These are phyloP conservation scores for Strigomonas culicis DNA, from an alignment of 208 protist genomes.

Conservation along the genomic window DNA sequence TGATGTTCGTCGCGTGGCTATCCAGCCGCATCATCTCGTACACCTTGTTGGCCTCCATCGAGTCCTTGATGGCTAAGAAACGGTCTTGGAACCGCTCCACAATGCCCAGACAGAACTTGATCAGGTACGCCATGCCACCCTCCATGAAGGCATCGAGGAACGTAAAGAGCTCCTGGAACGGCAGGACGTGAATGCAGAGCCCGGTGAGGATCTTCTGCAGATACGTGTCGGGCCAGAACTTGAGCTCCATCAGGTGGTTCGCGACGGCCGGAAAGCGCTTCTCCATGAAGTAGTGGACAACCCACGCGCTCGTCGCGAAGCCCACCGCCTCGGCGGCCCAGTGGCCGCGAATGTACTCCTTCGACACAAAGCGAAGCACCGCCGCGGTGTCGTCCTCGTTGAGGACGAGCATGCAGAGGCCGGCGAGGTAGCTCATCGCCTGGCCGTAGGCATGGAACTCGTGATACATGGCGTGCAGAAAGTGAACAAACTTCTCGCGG, in stretches of 20 bases:
- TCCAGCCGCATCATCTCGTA: slow-evolving; percentile 91
- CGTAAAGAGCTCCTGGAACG: slow-evolving; percentile 75
- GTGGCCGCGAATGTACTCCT: slow-evolving; percentile 77
- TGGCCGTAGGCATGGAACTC: slow-evolving; percentile 86
- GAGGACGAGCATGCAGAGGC: slow-evolving; percentile 76
- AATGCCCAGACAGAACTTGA: slow-evolving; percentile 80
- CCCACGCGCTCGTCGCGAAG: slow-evolving; percentile 87
- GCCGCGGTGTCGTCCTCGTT: slow-evolving; percentile 79
- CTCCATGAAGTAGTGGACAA: slow-evolving; percentile 84
- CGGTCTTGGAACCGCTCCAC: slow-evolving; percentile 79
- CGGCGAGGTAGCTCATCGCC: slow-evolving; percentile 90
- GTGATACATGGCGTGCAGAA: slow-evolving; percentile 77
- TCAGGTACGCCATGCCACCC: slow-evolving; percentile 71
- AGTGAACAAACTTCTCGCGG: slow-evolving; percentile 67
- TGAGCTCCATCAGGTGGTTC: slow-evolving; percentile 67
- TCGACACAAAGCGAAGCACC: slow-evolving; percentile 75
- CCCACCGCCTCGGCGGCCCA: slow-evolving; percentile 88
- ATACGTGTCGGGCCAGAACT: slow-evolving; percentile 90
- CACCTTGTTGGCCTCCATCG: slow-evolving; percentile 49
- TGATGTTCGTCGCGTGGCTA: slow-evolving; percentile 35
- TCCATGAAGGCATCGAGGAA: slow-evolving; percentile 87
- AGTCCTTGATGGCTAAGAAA: slow-evolving; percentile 54
- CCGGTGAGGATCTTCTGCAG: slow-evolving; percentile 90
- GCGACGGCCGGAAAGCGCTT: slow-evolving; percentile 65
- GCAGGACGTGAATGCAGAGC: slow-evolving; percentile 87